Conservation (phyloP, 768 basidiomycete genomes). For the Suillus decipiens region DNA sequence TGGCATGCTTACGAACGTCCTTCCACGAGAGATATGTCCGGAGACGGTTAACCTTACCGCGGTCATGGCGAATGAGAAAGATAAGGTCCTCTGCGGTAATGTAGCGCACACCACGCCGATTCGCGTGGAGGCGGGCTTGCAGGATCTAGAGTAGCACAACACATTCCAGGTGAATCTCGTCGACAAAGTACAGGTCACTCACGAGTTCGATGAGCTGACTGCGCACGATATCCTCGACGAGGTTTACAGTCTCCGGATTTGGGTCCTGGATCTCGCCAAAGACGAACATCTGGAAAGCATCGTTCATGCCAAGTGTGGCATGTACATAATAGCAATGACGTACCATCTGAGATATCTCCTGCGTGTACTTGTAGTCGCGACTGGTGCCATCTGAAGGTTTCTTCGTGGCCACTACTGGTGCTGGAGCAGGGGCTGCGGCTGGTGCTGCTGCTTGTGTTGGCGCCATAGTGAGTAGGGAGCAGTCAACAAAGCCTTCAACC, state of each 20-base stretch:
- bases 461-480: slow-evolving; percentile 11
- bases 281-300: slow-evolving; percentile 79
- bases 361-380: slow-evolving; percentile 83
- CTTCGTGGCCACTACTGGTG: slow-evolving; percentile 12
- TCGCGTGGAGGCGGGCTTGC: slow-evolving; percentile 84
- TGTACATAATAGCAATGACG: slow-evolving; percentile 14
- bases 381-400: slow-evolving; percentile 16
- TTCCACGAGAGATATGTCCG: slow-evolving; percentile 96
- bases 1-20: slow-evolving; percentile 93
- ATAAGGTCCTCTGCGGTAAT: slow-evolving; percentile 94
- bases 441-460: slow-evolving; percentile 10
- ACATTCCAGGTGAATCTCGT: slow-evolving; percentile 9
- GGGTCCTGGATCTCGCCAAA: slow-evolving; percentile 96
- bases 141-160: slow-evolving; percentile 61
- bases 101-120: slow-evolving; percentile 80
- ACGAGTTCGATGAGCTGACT: slow-evolving; percentile 92
- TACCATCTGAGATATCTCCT: slow-evolving; percentile 96
- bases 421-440: slow-evolving; percentile 12
- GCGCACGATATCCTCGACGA: slow-evolving; percentile 94
- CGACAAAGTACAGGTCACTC: slow-evolving; percentile 20
- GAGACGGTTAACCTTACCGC: slow-evolving; percentile 90
- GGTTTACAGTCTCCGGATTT: slow-evolving; percentile 80
- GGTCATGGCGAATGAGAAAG: slow-evolving; percentile 92
- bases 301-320: neutral
- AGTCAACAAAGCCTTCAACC: neutral